These are phyloP conservation scores for Hypoxylon trugodes DNA, from an alignment of 495 filamentous ascomycete genomes.

Conservation along the genomic window DNA sequence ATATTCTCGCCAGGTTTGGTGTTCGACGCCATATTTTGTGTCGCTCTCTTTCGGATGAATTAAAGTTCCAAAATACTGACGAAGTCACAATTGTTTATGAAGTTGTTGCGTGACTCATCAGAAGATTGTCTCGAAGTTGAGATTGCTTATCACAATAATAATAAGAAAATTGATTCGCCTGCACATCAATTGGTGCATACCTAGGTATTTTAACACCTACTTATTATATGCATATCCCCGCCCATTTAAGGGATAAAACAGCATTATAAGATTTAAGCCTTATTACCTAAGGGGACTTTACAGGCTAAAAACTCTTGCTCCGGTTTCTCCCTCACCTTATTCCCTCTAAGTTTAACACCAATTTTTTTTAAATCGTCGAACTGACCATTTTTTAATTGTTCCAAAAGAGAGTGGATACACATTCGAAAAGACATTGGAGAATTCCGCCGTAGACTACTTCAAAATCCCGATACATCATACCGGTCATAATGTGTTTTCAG, in stretches of 20 bases:
- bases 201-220: background rate
- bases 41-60: background rate
- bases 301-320: background rate
- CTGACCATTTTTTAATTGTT: background rate
- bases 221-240: background rate
- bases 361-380: background rate
- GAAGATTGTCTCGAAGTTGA: background rate
- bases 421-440: background rate
- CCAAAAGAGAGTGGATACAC: background rate
- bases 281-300: background rate
- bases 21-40: slow-evolving; percentile 21
- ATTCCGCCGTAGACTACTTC: background rate
- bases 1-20: slow-evolving; percentile 58
- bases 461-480: background rate
- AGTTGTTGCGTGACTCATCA: slow-evolving; percentile 26
- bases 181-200: slow-evolving; percentile 26
- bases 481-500: background rate
- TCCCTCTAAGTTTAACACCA: slow-evolving; percentile 1
- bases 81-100: background rate
- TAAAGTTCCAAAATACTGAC: background rate
- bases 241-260: no score
- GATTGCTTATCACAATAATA: slow-evolving; percentile 21
- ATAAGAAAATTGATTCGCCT: slow-evolving; percentile 20
- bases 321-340: slow-evolving; percentile 17
- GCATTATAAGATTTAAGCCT: no score